Evolutionary conservation across 2,329 filamentous ascomycete genomes (phyloP).

Genomic region (Clarireedia paspali): DNA sequence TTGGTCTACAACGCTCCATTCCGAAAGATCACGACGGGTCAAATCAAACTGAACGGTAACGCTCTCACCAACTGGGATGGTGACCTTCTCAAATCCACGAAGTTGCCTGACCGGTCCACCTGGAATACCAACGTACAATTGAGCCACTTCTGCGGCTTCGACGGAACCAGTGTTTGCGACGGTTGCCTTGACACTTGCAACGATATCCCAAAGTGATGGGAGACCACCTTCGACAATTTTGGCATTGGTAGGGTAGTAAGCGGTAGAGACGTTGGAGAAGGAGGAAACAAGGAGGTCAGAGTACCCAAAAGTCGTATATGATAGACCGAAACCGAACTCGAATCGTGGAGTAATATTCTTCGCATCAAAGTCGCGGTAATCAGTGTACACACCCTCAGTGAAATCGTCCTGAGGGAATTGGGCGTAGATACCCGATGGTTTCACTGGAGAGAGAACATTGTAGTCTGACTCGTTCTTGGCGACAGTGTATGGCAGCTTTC

Average conservation of each 20-base stretch:
- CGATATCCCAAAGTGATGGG: conserved; percentile 45
- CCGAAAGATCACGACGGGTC: conserved; percentile 52
- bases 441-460: conserved; percentile 37
- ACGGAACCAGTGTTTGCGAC: conserved; percentile 44
- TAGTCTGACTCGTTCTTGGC: conserved; percentile 49
- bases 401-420: conserved; percentile 43
- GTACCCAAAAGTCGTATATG: conserved; percentile 47
- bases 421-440: conserved; percentile 35
- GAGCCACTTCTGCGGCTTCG: conserved; percentile 24
- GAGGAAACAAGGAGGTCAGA: conserved; percentile 42
- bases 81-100: conserved; percentile 54
- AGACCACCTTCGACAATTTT: conserved; percentile 38
- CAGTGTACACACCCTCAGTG: conserved; percentile 41
- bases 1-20: conserved; percentile 54
- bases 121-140: conserved; percentile 24
- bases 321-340: conserved; percentile 41
- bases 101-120: conserved; percentile 49
- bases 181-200: conserved; percentile 39
- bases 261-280: neutral
- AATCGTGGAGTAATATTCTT: conserved; percentile 29
- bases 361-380: conserved; percentile 43
- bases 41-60: conserved; percentile 42
- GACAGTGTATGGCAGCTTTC: conserved; percentile 52
- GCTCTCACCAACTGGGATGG: conserved; percentile 38
- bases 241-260: neutral